Evolutionary conservation across 495 filamentous ascomycete species (phyloP).

Genomic region (Friedmanniomyces simplex): DNA sequence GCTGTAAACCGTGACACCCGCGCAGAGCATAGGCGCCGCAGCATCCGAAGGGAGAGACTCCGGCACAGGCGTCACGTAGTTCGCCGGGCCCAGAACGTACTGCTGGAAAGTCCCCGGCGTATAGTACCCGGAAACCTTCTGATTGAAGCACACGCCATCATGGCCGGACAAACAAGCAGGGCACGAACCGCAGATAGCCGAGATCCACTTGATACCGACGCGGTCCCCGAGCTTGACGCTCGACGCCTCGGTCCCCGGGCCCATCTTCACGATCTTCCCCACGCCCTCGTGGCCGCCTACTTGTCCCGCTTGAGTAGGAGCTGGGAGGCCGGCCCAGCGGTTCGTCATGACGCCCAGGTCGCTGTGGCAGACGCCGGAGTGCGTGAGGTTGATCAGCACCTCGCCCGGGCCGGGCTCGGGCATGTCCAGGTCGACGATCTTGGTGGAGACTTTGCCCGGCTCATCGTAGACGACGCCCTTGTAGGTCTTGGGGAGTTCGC

Average conservation of each 20-base stretch:
- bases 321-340: conserved; percentile 38
- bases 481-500: conserved; percentile 49
- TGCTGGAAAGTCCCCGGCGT: conserved; percentile 62
- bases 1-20: conserved; percentile 33
- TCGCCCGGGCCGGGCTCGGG: conserved; percentile 55
- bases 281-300: conserved; percentile 47
- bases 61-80: conserved; percentile 60
- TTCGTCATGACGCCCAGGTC: conserved; percentile 56
- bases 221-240: conserved; percentile 52
- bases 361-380: conserved; percentile 1
- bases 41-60: conserved; percentile 45
- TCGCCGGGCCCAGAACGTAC: conserved; percentile 53
- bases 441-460: conserved; percentile 57
- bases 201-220: conserved; percentile 40
- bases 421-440: conserved; percentile 54
- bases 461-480: conserved; percentile 62
- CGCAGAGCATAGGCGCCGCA: conserved; percentile 49
- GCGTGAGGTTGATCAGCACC: conserved; percentile 50
- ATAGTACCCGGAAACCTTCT: conserved; percentile 42
- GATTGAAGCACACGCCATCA: conserved; percentile 50
- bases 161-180: conserved; percentile 45
- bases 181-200: conserved; percentile 39
- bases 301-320: conserved; percentile 53
- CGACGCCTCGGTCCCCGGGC: conserved; percentile 38
- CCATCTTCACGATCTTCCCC: conserved; percentile 44